Percentiles rank a stretch among this genome's conserved stretches.
Evolutionary conservation across 164 flowering plant genomes (phyloP).

Genomic region (Stephania yunnanensis): DNA sequence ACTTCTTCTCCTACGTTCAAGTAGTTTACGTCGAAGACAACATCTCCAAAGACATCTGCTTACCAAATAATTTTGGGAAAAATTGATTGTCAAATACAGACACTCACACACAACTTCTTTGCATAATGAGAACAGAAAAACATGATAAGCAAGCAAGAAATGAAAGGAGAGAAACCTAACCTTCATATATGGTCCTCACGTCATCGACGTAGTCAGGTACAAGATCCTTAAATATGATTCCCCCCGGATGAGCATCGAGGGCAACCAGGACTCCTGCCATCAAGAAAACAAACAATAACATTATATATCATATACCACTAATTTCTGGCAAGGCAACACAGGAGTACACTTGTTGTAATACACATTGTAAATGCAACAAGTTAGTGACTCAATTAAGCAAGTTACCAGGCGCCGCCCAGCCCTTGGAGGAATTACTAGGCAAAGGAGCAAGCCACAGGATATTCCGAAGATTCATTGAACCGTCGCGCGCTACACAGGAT

Average conservation of each 20-base stretch:
- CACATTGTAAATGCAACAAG: background rate
- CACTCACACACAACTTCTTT: too few relatives aligned
- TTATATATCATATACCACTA: background rate
- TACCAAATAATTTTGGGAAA: slow-evolving; percentile 1
- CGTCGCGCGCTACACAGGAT: slow-evolving; percentile 59
- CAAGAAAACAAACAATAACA: slow-evolving; percentile 6
- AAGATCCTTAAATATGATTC: slow-evolving; percentile 74
- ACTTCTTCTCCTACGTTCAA: slow-evolving; percentile 48
- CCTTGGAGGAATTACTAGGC: slow-evolving; percentile 52
- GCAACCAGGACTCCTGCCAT: slow-evolving; percentile 74
- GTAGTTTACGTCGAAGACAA: slow-evolving; percentile 82
- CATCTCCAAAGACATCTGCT: slow-evolving; percentile 84
- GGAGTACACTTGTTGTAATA: background rate
- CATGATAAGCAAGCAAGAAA: background rate
- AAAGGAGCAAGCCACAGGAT: slow-evolving; percentile 98
- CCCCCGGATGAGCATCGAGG: slow-evolving; percentile 82
- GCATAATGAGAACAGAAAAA: background rate
- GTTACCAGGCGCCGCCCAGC: slow-evolving; percentile 83
- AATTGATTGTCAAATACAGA: background rate
- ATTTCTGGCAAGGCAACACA: background rate
- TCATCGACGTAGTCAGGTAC: slow-evolving; percentile 69
- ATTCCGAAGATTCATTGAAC: slow-evolving; percentile 83
- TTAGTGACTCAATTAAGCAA: slow-evolving; percentile 1
- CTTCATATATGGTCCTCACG: slow-evolving; percentile 90
- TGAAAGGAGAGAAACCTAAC: slow-evolving; percentile 26